These are phyloP conservation scores for Cutaneotrichosporon curvatum DNA, from an alignment of 1,284 basidiomycete genomes.

Conservation along the genomic window DNA sequence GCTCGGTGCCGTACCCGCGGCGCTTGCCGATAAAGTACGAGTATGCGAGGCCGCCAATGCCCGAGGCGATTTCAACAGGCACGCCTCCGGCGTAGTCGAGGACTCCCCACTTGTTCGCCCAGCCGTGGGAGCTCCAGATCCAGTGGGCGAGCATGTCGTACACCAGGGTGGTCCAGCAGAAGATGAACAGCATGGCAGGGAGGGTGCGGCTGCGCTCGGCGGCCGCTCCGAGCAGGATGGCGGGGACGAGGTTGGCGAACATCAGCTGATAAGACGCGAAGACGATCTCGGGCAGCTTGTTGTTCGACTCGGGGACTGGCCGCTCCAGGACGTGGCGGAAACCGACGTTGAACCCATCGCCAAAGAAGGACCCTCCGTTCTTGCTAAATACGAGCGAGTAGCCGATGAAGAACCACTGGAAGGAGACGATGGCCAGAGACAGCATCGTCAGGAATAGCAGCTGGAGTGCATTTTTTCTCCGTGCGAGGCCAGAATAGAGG, in stretches of 20 bases:
- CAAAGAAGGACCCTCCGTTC: constrained; percentile 57
- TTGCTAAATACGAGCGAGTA: constrained; percentile 75
- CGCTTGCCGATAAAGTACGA: constrained; percentile 58
- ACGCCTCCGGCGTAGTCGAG: constrained; percentile 74
- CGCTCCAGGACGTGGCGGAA: constrained; percentile 62
- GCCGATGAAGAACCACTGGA: constrained; percentile 86
- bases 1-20: constrained; percentile 63
- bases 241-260: constrained; percentile 50
- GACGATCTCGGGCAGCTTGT: constrained; percentile 51
- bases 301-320: constrained; percentile 60
- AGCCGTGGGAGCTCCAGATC: constrained; percentile 71
- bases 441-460: constrained; percentile 54
- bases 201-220: constrained; percentile 82
- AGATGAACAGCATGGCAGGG: constrained; percentile 80
- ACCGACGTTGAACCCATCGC: constrained; percentile 54
- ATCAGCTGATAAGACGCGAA: constrained; percentile 78
- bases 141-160: constrained; percentile 74
- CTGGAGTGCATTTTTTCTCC: constrained; percentile 56
- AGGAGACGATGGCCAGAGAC: constrained; percentile 62
- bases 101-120: constrained; percentile 85
- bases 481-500: constrained; percentile 78
- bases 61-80: constrained; percentile 87
- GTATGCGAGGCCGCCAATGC: constrained; percentile 76
- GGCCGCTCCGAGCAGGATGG: constrained; percentile 55
- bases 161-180: constrained; percentile 58